A percentile compares a stretch with the other conserved stretches of the same genome.
Conservation (phyloP, 2,329 filamentous ascomycete species). For the Verticillium nubilum region DNA sequence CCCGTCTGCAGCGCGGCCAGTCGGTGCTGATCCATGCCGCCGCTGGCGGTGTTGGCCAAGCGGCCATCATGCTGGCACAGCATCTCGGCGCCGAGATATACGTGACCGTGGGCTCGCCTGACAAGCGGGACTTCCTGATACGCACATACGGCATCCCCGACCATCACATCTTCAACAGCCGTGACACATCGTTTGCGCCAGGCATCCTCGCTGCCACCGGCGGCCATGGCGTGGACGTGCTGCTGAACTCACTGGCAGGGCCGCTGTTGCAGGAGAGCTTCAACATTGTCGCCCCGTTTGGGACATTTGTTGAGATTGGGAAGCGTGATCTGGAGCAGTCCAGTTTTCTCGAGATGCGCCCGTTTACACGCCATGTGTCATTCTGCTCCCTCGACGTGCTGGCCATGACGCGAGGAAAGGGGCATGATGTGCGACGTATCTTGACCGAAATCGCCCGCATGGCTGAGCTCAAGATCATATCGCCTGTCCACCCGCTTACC, state of each 20-base stretch:
- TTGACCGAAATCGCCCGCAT: too few species aligned
- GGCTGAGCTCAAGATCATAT: too few species aligned
- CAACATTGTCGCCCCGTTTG: slow-evolving; percentile 5
- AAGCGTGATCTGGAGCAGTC: too few species aligned
- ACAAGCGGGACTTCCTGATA: slow-evolving; percentile 2
- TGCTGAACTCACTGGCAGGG: slow-evolving; percentile 19
- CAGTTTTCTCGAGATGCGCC: too few species aligned
- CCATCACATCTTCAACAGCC: not conserved
- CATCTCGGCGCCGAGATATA: slow-evolving; percentile 13
- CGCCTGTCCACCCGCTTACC: not conserved
- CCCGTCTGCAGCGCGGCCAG: slow-evolving; percentile 15
- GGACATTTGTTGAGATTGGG: slow-evolving; percentile 26
- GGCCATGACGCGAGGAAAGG: too few species aligned
- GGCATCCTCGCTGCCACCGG: not conserved
- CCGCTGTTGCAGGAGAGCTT: slow-evolving; percentile 10
- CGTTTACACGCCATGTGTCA: too few species aligned
- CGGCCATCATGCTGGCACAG: slow-evolving; percentile 7
- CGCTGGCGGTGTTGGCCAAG: slow-evolving; percentile 16
- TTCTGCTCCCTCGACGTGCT: too few species aligned
- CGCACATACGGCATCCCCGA: not conserved
- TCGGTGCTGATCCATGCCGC: slow-evolving; percentile 16
- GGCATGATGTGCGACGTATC: too few species aligned
- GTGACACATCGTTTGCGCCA: not conserved
- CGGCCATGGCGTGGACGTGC: not conserved
- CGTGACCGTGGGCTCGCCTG: slow-evolving; percentile 13